Base-by-base conservation (phyloP, 768 basidiomycete species). In the Boletus huronensis region DNA sequence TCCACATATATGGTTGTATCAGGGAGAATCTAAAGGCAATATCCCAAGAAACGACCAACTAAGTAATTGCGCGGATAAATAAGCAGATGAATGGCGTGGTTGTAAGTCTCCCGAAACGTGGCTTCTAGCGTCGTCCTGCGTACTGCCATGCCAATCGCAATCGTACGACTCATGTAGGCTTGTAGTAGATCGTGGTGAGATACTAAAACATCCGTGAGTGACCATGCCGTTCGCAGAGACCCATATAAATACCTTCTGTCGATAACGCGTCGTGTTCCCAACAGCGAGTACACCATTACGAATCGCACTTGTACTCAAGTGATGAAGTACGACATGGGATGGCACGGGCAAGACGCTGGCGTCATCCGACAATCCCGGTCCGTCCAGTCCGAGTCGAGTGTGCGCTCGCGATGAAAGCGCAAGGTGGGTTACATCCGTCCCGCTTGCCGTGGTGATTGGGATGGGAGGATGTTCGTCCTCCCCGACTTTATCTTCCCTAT, bases 281-380 rank as follows among this genome's bases (percentile, higher is more conserved):
- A 98, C 93, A 36, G 93, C 94, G 46, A 98, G 72, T 43, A 96
- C 92, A 7, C 93, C 94, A 69, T 94, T 94, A 71, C 85, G 80
- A 57, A 98, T 98, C 48, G 95, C 94, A 64, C 93, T 96, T 57
- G 95, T 97, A 58, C 91, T 91, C 63, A 98, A 72, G 71, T 98
- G 95, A 63, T 97, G 93, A 59, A 98, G 75, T 23, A 98, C 93
- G 35, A 93, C 92, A 74, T 98, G 95, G 35, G 85, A 88, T 21
- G 95, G 95, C 21, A 97, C 92, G 16, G 96, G 88, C 58, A 98
- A 72, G 53, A 98, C 93, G 45, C 87, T 88, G 48, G 83, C 88
- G 65, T 98, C 95, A 71, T 98, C 95, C 17, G 84, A 82, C 64
- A 86, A 59, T n/a, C 79, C 74, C 0, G 64, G 61, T 7, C 67